phyloP scores from a whole-genome alignment of 2,329 filamentous ascomycete species.

The Scortechinia acanthostroma region DNA sequence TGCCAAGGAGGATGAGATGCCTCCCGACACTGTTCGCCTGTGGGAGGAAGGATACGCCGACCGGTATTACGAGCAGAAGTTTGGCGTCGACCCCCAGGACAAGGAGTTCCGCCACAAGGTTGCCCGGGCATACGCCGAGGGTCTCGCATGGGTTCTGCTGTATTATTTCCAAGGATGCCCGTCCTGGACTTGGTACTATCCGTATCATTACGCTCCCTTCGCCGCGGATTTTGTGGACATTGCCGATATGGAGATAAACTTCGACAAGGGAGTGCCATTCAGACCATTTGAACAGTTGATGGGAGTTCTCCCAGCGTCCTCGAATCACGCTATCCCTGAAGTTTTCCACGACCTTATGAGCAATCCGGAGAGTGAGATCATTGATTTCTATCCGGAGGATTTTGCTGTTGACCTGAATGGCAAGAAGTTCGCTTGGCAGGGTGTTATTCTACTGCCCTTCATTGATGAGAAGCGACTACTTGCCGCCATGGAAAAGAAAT shows the following conservation, averaged over 20 bases:
- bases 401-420: conserved; percentile 92
- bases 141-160: conserved; percentile 85
- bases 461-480: conserved; percentile 87
- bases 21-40: conserved; percentile 75
- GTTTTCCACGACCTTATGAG: conserved; percentile 89
- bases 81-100: conserved; percentile 74
- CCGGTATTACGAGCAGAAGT: conserved; percentile 95
- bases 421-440: conserved; percentile 98
- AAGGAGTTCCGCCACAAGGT: conserved; percentile 83
- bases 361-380: conserved; percentile 78
- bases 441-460: conserved; percentile 85
- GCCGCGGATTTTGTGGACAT: conserved; percentile 88
- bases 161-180: conserved; percentile 99
- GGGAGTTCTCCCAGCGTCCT: conserved; percentile 91
- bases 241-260: conserved; percentile 70
- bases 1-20: conserved; percentile 42
- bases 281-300: conserved; percentile 94
- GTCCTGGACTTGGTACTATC: conserved; percentile 99
- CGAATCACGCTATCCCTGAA: conserved; percentile 81
- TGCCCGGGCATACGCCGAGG: conserved; percentile 85
- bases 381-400: conserved; percentile 94
- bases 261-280: conserved; percentile 79
- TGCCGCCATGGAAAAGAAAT: conserved; percentile 74
- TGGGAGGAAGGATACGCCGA: conserved; percentile 96
- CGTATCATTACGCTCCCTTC: conserved; percentile 96